Percentiles rank a stretch among this genome's conserved stretches.
phyloP scores from a whole-genome alignment of 371 early-diverging fungal genomes.

The Mucor circinelloides region DNA sequence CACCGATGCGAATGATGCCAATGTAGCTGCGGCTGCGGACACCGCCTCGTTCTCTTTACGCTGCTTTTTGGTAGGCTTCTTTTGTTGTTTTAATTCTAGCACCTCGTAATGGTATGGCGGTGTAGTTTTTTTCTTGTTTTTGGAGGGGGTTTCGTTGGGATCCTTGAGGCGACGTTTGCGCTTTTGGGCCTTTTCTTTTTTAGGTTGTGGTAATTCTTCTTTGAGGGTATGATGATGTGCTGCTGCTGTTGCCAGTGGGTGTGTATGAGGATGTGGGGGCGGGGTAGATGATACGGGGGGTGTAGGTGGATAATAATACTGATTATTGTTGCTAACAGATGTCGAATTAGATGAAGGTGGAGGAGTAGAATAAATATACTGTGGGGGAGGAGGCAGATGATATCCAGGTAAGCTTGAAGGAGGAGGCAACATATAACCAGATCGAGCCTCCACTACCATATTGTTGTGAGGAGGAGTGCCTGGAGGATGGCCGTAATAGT shows the following conservation, averaged over 20 bases:
- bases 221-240: neutral
- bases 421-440: constrained; percentile 44
- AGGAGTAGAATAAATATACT: constrained; percentile 16
- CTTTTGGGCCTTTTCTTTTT: constrained; percentile 12
- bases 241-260: neutral
- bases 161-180: constrained; percentile 20
- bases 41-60: constrained; percentile 35
- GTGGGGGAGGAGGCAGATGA: constrained; percentile 31
- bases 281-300: neutral
- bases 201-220: constrained; percentile 5
- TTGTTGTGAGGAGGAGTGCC: neutral
- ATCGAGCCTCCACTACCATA: constrained; percentile 17
- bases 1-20: constrained; percentile 44
- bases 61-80: constrained; percentile 22
- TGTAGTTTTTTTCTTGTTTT: constrained; percentile 15
- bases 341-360: constrained; percentile 5
- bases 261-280: neutral
- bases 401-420: constrained; percentile 43
- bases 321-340: constrained; percentile 1
- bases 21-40: constrained; percentile 48
- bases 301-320: constrained; percentile 7
- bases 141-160: neutral
- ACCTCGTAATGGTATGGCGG: constrained; percentile 34
- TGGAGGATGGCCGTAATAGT: constrained; percentile 8
- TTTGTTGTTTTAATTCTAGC: constrained; percentile 28